These are phyloP conservation scores for Fusarium equiseti DNA, from an alignment of 2,329 filamentous ascomycete species.

Conservation along the genomic window DNA sequence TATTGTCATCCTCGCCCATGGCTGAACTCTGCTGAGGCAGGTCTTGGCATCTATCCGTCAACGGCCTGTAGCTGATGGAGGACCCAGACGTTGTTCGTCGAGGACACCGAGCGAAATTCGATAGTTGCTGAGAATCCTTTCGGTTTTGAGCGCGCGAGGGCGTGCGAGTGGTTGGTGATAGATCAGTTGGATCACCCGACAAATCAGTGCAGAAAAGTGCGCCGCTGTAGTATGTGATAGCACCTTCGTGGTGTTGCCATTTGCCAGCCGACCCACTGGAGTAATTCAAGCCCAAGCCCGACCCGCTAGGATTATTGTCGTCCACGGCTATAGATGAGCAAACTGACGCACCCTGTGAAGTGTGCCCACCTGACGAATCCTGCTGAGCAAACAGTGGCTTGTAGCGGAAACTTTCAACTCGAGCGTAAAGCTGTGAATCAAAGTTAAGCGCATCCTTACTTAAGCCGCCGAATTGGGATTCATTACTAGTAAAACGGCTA, in stretches of 20 bases:
- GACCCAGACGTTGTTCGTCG: slow-evolving; percentile 65
- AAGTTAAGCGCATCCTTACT: slow-evolving; percentile 57
- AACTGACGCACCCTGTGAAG: slow-evolving; percentile 61
- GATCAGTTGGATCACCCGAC: slow-evolving; percentile 71
- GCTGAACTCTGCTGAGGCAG: slow-evolving; percentile 26
- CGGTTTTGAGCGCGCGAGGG: slow-evolving; percentile 58
- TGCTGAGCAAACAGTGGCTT: slow-evolving; percentile 71
- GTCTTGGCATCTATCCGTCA: slow-evolving; percentile 55
- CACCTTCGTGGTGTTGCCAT: slow-evolving; percentile 73
- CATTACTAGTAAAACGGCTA: slow-evolving; percentile 50
- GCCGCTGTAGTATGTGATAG: slow-evolving; percentile 86
- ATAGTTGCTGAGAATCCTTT: slow-evolving; percentile 6
- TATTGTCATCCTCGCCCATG: slow-evolving; percentile 39
- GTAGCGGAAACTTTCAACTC: slow-evolving; percentile 68
- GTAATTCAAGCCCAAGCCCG: slow-evolving; percentile 60
- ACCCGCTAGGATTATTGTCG: slow-evolving; percentile 62
- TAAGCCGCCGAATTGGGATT: slow-evolving; percentile 52
- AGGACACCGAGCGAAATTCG: slow-evolving; percentile 41
- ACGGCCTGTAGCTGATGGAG: slow-evolving; percentile 60
- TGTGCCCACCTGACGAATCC: slow-evolving; percentile 60
- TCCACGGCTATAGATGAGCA: slow-evolving; percentile 62
- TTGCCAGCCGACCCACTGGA: slow-evolving; percentile 62
- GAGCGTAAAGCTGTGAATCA: slow-evolving; percentile 53
- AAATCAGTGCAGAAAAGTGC: slow-evolving; percentile 85
- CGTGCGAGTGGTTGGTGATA: slow-evolving; percentile 55